Conservation (phyloP, 2,329 filamentous ascomycete species). For the Cytospora piceae region DNA sequence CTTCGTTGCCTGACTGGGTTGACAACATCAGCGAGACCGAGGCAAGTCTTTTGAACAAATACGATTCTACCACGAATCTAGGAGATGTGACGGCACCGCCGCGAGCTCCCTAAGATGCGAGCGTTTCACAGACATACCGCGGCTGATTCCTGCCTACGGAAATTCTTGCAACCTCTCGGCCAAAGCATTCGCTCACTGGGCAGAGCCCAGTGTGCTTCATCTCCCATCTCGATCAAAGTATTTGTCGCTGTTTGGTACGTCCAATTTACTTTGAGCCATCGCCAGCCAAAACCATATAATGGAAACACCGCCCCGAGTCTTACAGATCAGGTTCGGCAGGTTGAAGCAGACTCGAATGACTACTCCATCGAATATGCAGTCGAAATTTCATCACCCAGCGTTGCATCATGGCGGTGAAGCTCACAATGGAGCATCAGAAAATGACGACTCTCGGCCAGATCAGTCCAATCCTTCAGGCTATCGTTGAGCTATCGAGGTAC, state of each 20-base stretch:
- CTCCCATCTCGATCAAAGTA: neutral
- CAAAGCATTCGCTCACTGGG: neutral
- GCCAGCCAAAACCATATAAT: neutral
- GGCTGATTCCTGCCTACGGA: neutral
- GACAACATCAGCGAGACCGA: neutral
- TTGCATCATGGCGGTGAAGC: slow-evolving; percentile 21
- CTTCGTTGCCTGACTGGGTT: neutral
- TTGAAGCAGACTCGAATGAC: neutral
- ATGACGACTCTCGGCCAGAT: slow-evolving; percentile 5
- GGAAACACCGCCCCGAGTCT: neutral
- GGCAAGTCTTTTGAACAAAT: neutral
- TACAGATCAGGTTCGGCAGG: neutral
- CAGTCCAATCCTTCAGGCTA: slow-evolving; percentile 6
- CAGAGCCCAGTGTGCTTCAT: neutral
- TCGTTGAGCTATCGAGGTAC: slow-evolving; percentile 14
- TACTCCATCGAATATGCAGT: slow-evolving; percentile 9
- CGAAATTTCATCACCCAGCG: slow-evolving; percentile 24
- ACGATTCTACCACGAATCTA: neutral
- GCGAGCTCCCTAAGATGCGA: neutral
- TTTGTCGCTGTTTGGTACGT: neutral
- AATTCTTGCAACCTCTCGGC: neutral
- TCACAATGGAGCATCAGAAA: slow-evolving; percentile 13
- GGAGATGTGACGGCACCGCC: neutral
- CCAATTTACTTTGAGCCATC: neutral
- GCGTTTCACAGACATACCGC: neutral